A percentile compares a stretch with the other conserved stretches of the same genome.
Conservation (phyloP, 73 alveolate species). For the Paramecium pentaurelia region DNA sequence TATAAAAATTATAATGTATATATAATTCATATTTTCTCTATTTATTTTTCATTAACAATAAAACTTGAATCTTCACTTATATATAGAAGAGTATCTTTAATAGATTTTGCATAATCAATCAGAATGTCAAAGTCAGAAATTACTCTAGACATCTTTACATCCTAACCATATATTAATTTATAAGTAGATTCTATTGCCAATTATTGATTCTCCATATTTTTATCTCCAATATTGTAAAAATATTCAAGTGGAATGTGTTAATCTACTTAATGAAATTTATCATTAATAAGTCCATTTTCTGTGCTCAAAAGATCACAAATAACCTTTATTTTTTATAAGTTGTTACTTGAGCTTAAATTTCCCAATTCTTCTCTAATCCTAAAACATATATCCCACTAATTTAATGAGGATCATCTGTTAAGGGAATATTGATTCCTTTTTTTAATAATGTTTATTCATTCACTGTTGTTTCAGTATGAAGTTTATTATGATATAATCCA, state of each 20-base stretch:
- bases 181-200: slow-evolving; percentile 38
- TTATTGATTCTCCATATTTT: neutral
- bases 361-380: slow-evolving; percentile 6
- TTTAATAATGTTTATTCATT: neutral
- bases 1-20: neutral
- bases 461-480: neutral
- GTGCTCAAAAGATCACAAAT: slow-evolving; percentile 24
- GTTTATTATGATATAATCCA: neutral
- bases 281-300: slow-evolving; percentile 7
- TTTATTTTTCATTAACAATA: neutral
- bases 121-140: neutral
- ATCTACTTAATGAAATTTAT: neutral
- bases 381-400: neutral
- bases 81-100: neutral
- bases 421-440: neutral
- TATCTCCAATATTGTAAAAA: neutral
- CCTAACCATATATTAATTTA: neutral
- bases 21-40: neutral
- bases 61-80: neutral
- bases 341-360: neutral
- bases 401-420: neutral
- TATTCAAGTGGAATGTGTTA: slow-evolving; percentile 20
- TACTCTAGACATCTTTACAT: neutral
- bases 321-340: neutral
- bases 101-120: neutral